phyloP scores from a whole-genome alignment of 176 grass and related monocot genomes.

The Leersia perrieri region DNA sequence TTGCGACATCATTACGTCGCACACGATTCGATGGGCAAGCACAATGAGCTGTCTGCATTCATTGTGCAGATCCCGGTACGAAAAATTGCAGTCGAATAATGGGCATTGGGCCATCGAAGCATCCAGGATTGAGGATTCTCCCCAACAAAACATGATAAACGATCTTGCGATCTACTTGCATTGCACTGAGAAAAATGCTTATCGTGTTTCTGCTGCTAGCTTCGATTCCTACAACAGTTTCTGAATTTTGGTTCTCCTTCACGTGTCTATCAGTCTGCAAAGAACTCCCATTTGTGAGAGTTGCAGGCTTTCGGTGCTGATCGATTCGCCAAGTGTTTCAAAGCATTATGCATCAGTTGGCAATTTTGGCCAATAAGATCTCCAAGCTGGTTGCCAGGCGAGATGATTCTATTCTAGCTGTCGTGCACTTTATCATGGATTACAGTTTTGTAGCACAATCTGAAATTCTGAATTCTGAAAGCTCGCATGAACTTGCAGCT shows the following conservation, averaged over 20 bases:
- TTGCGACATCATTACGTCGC: not conserved
- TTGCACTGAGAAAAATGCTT: not conserved
- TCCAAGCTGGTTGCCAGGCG: too few species aligned
- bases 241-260: not conserved
- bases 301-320: not conserved
- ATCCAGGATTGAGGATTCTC: not conserved
- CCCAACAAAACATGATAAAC: not conserved
- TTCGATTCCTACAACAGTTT: not conserved
- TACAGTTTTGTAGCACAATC: not conserved
- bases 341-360: too few species aligned
- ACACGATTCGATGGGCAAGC: not conserved
- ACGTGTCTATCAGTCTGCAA: not conserved
- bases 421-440: not conserved
- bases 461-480: not conserved
- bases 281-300: too few species aligned
- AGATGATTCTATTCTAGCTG: not conserved
- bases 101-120: not conserved
- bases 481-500: not conserved
- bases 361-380: too few species aligned
- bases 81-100: not conserved
- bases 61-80: not conserved
- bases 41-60: not conserved
- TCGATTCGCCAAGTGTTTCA: not conserved
- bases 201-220: not conserved
- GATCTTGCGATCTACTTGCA: not conserved